phyloP scores from a whole-genome alignment of 2,329 filamentous ascomycete genomes.

The Cercospora sp. region DNA sequence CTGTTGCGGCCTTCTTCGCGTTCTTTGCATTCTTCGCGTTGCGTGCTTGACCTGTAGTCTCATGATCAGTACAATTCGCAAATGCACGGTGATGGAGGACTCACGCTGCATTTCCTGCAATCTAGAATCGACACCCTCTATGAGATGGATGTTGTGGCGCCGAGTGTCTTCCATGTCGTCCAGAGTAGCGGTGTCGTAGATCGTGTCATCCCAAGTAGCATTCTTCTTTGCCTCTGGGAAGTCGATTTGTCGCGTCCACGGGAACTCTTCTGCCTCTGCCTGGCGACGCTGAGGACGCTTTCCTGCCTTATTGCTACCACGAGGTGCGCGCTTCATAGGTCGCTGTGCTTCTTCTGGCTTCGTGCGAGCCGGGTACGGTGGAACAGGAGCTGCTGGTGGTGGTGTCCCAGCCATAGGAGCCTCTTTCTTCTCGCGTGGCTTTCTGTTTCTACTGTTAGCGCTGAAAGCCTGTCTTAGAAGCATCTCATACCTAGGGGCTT shows the following conservation, averaged over 20 bases:
- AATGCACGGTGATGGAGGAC: slow-evolving; percentile 1
- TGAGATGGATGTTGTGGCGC: slow-evolving; percentile 29
- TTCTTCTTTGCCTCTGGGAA: slow-evolving; percentile 30
- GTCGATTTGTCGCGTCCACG: slow-evolving; percentile 37
- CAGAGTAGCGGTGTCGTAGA: slow-evolving; percentile 34
- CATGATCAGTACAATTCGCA: slow-evolving; percentile 11
- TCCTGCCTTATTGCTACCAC: slow-evolving; percentile 16
- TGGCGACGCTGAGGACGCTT: slow-evolving; percentile 30
- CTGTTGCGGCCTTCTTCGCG: slow-evolving; percentile 21
- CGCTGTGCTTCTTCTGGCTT: slow-evolving; percentile 24
- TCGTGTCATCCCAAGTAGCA: slow-evolving; percentile 34
- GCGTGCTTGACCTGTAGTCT: slow-evolving; percentile 25
- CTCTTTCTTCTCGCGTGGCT: slow-evolving; percentile 21
- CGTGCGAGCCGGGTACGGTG: slow-evolving; percentile 25
- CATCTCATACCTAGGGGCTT: slow-evolving; percentile 8
- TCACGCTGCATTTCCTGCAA: slow-evolving; percentile 35
- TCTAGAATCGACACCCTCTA: slow-evolving; percentile 32
- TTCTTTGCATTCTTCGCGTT: slow-evolving; percentile 25
- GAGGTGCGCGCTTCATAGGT: slow-evolving; percentile 1
- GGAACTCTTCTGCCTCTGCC: slow-evolving; percentile 33
- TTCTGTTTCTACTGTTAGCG: slow-evolving; percentile 16
- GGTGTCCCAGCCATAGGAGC: slow-evolving; percentile 20
- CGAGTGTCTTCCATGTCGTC: slow-evolving; percentile 31
- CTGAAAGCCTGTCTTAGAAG: background rate
- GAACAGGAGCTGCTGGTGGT: slow-evolving; percentile 26